Conservation (phyloP, 1,284 basidiomycete genomes). For the Cryptococcus sp. region DNA sequence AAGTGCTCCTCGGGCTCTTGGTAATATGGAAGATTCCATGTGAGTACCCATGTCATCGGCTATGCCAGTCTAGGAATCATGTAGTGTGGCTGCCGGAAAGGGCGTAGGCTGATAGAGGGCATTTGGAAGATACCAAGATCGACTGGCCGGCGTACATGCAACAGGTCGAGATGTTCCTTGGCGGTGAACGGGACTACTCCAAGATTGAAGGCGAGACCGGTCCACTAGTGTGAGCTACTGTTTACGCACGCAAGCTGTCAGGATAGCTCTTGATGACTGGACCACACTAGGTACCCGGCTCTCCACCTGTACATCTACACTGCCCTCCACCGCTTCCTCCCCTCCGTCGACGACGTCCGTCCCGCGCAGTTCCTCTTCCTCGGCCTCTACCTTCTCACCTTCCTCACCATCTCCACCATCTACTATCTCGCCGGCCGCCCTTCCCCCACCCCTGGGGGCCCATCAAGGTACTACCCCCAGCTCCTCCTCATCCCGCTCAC, state of each 20-base stretch:
- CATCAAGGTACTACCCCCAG: conserved; percentile 59
- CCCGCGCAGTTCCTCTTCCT: conserved; percentile 77
- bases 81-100: background rate
- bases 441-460: background rate
- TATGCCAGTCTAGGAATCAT: background rate
- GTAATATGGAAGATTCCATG: conserved; percentile 77
- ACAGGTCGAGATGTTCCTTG: conserved; percentile 73
- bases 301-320: conserved; percentile 84
- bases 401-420: conserved; percentile 64
- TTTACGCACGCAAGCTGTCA: background rate
- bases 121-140: conserved; percentile 88
- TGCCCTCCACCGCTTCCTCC: conserved; percentile 60
- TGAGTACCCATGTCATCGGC: conserved; percentile 52
- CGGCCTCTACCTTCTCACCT: conserved; percentile 64
- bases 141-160: conserved; percentile 63
- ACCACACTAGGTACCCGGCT: conserved; percentile 92
- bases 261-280: background rate
- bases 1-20: conserved; percentile 68
- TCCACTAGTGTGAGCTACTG: conserved; percentile 71
- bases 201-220: conserved; percentile 86
- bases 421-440: conserved; percentile 58
- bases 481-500: conserved; percentile 73
- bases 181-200: conserved; percentile 83
- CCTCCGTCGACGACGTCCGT: conserved; percentile 54
- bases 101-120: background rate